phyloP scores from a whole-genome alignment of 805 yeast species.

The Wickerhamiella lipophila region DNA sequence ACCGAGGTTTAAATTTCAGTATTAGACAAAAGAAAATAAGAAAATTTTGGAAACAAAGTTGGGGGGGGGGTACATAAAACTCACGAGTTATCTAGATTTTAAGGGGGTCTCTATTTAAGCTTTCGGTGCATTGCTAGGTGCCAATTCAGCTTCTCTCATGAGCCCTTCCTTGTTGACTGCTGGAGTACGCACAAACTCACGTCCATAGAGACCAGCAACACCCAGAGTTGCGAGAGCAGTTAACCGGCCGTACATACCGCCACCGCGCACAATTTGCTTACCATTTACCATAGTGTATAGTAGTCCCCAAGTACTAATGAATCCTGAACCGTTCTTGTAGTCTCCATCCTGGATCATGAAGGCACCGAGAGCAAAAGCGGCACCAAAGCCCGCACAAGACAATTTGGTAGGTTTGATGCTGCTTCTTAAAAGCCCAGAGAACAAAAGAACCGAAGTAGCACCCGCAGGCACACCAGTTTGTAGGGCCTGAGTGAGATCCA shows the following conservation, averaged over 20 bases:
- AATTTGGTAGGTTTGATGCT: constrained; percentile 17
- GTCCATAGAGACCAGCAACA: constrained; percentile 6
- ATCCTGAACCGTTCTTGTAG: constrained; percentile 24
- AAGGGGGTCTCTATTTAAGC: too few relatives aligned
- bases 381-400: constrained; percentile 22
- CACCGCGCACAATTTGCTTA: constrained; percentile 1
- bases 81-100: too few relatives aligned
- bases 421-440: constrained; percentile 14
- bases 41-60: too few relatives aligned
- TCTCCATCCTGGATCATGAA: constrained; percentile 24
- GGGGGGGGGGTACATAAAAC: too few relatives aligned
- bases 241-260: not conserved
- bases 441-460: constrained; percentile 12
- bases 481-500: constrained; percentile 12
- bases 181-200: constrained; percentile 8
- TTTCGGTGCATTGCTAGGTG: not conserved
- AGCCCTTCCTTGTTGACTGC: constrained; percentile 3
- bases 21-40: not conserved
- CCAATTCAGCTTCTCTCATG: not conserved
- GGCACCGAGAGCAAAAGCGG: constrained; percentile 22
- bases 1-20: not conserved
- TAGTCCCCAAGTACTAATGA: constrained; percentile 22
- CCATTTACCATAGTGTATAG: constrained; percentile 22
- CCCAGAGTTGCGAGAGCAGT: constrained; percentile 1
- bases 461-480: constrained; percentile 20